A percentile compares a stretch with the other conserved stretches of the same genome.
Conservation (phyloP, 2,329 filamentous ascomycete genomes). For the Rosellinia necatrix region DNA sequence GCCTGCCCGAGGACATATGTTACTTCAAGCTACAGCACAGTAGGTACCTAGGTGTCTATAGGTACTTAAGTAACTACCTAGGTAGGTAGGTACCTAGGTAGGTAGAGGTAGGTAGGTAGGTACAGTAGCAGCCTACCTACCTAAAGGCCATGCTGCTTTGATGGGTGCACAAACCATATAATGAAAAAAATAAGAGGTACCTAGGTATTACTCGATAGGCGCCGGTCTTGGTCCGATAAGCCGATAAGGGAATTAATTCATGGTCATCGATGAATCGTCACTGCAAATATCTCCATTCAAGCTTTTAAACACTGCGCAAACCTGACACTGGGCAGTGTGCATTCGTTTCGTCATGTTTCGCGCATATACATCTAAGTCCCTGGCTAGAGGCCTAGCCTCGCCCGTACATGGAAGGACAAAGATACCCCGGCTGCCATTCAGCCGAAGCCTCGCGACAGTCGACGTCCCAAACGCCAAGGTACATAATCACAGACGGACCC, state of each 20-base stretch:
- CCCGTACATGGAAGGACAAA: constrained; percentile 24
- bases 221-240: constrained; percentile 19
- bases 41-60: no score
- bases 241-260: constrained; percentile 17
- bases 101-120: no score
- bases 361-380: constrained; percentile 31
- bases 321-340: constrained; percentile 17
- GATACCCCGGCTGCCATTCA: constrained; percentile 23
- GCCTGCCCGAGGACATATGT: no score
- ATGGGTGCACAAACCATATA: no score
- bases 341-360: constrained; percentile 36
- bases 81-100: no score
- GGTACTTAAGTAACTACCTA: no score
- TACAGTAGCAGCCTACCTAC: no score
- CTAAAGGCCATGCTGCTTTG: no score
- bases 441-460: constrained; percentile 34
- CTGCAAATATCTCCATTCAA: constrained; percentile 25
- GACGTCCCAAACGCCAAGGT: constrained; percentile 34
- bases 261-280: constrained; percentile 24
- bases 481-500: no score
- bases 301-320: constrained; percentile 10
- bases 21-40: no score
- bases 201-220: neutral
- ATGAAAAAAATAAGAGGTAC: no score
- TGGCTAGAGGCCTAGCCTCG: constrained; percentile 34